Base-by-base conservation (phyloP, 2,329 filamentous ascomycete species). In the Trichoderma asperellum region DNA sequence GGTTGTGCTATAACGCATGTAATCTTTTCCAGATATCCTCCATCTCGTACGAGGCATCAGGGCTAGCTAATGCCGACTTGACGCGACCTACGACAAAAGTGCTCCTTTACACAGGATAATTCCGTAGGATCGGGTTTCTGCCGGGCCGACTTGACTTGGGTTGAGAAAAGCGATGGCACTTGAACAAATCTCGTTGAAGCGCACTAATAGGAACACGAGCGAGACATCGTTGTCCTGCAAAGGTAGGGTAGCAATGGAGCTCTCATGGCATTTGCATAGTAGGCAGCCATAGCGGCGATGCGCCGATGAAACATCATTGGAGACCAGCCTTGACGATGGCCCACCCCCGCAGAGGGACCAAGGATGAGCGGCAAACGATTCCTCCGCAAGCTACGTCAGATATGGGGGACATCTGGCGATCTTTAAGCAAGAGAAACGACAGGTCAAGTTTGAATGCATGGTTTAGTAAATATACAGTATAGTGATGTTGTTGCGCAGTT, bases 341-440 rank as follows among this genome's bases (percentile, higher is more conserved):
- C 63, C 63, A 58, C 63, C 63, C 63, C 63, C 63, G 63, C 63
- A 66, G 37, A 49, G 21, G 21, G 16, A 27, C 32, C 29, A 29
- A 27, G 35, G 27, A 35, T 47, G 37, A 40, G 53, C 52, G 63
- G 63, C 53, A 66, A 34, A 66, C 57, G 34, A 29, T 18, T 58
- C 55, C 55, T n/a, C 27, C 29, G 55, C 55, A 34, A 24, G 24
- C 63, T 66, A 66, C 40, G 37, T 66, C 53, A 6, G 35, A 66
- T 66, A 8, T 11, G 63, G 63, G 63, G 43, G 37, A 35, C 21
- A 58, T 66, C 37, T 66, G 53, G 37, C 63, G 63, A 66, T 66
- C 63, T 34, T 27, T 35, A n/a, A 35, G 53, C 37, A 29, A 37
- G 53, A 40, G n/a, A n/a, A 58, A 24, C 40, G 16, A 27, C 32